These are phyloP conservation scores for Penicillium soppii DNA, from an alignment of 495 filamentous ascomycete genomes.

Conservation along the genomic window DNA sequence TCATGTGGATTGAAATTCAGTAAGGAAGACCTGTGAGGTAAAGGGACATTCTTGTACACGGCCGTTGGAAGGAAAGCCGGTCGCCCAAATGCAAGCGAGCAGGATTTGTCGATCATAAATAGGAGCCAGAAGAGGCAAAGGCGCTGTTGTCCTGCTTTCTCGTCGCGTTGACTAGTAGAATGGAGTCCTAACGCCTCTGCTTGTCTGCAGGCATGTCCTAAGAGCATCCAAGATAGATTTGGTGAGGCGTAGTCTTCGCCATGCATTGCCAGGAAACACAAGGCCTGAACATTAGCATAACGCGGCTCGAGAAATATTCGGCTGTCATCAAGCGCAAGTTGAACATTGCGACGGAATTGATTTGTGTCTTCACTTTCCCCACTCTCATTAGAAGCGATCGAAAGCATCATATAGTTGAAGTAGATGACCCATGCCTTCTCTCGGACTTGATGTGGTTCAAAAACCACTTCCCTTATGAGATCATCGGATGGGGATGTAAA, in stretches of 20 bases:
- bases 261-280: conserved; percentile 20
- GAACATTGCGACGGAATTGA: conserved; percentile 13
- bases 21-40: conserved; percentile 4
- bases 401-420: conserved; percentile 16
- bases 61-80: conserved; percentile 17
- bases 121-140: conserved; percentile 28
- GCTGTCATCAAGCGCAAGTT: conserved; percentile 17
- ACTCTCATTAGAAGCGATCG: not conserved
- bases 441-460: conserved; percentile 11
- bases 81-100: conserved; percentile 26
- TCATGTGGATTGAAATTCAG: conserved; percentile 8
- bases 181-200: conserved; percentile 24
- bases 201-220: conserved; percentile 25
- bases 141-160: conserved; percentile 10
- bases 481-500: conserved; percentile 17
- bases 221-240: conserved; percentile 27
- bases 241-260: conserved; percentile 26
- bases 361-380: conserved; percentile 4
- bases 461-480: conserved; percentile 7
- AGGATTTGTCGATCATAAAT: conserved; percentile 23
- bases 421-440: conserved; percentile 16
- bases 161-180: not conserved
- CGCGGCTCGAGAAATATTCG: conserved; percentile 22
- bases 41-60: conserved; percentile 17
- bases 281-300: conserved; percentile 20